Evolutionary conservation across 768 basidiomycete species (phyloP), one percentile per base, ranked within the genome.

Genomic region (Phanerodontia chrysosporium): DNA sequence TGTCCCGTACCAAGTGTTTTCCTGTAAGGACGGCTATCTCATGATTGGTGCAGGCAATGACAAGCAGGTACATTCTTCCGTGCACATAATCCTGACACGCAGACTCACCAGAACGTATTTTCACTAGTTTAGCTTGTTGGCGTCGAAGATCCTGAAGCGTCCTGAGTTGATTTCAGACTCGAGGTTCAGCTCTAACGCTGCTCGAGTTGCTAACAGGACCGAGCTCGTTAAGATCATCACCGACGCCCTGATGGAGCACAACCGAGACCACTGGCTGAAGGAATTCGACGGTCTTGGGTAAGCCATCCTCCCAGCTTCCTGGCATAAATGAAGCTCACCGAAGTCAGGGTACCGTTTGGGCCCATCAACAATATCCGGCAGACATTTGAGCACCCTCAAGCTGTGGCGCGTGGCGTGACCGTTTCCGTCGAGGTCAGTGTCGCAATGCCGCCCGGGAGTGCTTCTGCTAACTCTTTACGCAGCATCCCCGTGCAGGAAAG

Each of bases 11-110:
- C 91, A 95, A 71, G 91, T 86, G 3, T 95, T 96, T 70, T 83
- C 88, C 0, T 96, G 94, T 69, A 81, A 84, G 67, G 86, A 93
- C 65, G 91, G 92, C 29, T 95, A 85, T 69, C 72, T 97, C 59
- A 96, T 97, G 95, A 86, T 97, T 63, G 94, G 93, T 46, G 93
- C 91, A 8, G 95, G 92, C 4, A 96, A 94, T 70, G 84, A 96
- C 68, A 87, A 83, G 64, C 92, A 92, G 81, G 90, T 88, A 64
- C 8, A 64, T 16, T 36, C 29, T 29, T 32, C 9, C 18, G 39
- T 16, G 28, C 45, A 35, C 32, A 7, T 7, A 7, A 35, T 35
- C 32, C 22, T 30, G 13, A 2, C 30, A 29, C 22, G 16, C 12
- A 4, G 29, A 6, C 49, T 49, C 25, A 9, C 45, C 6, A 2